A percentile compares a stretch with the other conserved stretches of the same genome.
phyloP scores from a whole-genome alignment of 768 basidiomycete genomes.

The Xerocomus potaroensis region DNA sequence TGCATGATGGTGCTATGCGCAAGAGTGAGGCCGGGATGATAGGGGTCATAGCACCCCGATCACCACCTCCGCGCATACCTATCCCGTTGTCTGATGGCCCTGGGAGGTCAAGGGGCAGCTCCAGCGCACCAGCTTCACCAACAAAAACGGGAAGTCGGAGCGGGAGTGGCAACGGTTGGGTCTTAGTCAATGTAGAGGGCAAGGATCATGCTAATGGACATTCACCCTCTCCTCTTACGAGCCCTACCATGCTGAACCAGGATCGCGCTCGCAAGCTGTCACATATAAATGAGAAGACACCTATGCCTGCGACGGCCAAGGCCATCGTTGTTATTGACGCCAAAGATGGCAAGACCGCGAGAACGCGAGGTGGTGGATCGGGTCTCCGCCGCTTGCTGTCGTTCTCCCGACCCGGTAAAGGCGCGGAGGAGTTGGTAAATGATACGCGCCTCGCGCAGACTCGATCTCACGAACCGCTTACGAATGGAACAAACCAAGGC shows the following conservation, averaged over 20 bases:
- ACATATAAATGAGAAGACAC: slow-evolving; percentile 24
- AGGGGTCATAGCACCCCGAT: slow-evolving; percentile 40
- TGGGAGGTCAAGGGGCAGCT: slow-evolving; percentile 20
- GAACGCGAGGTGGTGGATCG: slow-evolving; percentile 26
- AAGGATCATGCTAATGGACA: slow-evolving; percentile 30
- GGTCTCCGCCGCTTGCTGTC: slow-evolving; percentile 32
- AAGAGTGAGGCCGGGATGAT: slow-evolving; percentile 65
- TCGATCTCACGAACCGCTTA: slow-evolving; percentile 26
- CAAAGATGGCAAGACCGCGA: slow-evolving; percentile 38
- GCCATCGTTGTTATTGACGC: slow-evolving; percentile 60
- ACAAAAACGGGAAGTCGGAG: slow-evolving; percentile 32
- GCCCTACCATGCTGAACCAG: slow-evolving; percentile 28
- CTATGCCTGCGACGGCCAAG: slow-evolving; percentile 51
- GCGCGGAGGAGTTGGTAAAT: slow-evolving; percentile 25
- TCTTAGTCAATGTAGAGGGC: slow-evolving; percentile 58
- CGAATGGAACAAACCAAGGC: slow-evolving; percentile 17
- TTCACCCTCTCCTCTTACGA: slow-evolving; percentile 18
- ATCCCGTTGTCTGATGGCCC: slow-evolving; percentile 25
- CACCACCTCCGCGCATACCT: slow-evolving; percentile 24
- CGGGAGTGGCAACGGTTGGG: slow-evolving; percentile 56
- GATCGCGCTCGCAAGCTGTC: slow-evolving; percentile 29
- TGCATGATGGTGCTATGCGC: slow-evolving; percentile 39
- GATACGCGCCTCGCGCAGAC: slow-evolving; percentile 22
- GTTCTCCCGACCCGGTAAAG: slow-evolving; percentile 29
- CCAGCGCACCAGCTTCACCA: slow-evolving; percentile 28